phyloP scores from a whole-genome alignment of 768 basidiomycete genomes.

The Boletus vermiculosoides region DNA sequence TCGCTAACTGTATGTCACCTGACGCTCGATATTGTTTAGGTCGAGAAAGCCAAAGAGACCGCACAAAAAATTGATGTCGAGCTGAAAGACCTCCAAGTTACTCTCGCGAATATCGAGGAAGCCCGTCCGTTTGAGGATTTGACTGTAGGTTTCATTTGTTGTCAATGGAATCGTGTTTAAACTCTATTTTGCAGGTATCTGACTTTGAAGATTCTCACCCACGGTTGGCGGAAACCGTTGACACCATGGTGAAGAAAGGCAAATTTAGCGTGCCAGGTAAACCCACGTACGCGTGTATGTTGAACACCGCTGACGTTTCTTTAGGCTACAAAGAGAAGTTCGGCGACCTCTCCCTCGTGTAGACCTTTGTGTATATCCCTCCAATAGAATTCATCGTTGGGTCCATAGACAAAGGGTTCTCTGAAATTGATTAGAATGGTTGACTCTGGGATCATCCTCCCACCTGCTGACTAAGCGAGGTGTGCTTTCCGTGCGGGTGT shows the following conservation, averaged over 20 bases:
- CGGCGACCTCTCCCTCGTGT: constrained; percentile 91
- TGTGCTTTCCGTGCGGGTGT: too few relatives aligned
- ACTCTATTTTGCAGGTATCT: constrained; percentile 54
- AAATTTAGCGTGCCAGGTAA: constrained; percentile 97
- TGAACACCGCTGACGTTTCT: constrained; percentile 3
- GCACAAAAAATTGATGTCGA: constrained; percentile 88
- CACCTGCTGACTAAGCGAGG: constrained; percentile 25
- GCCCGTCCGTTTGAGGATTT: constrained; percentile 97
- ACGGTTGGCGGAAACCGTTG: constrained; percentile 84
- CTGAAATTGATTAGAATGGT: background rate
- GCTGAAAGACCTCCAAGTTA: constrained; percentile 86
- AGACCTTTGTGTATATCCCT: constrained; percentile 36
- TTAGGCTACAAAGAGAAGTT: constrained; percentile 94
- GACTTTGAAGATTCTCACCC: constrained; percentile 94
- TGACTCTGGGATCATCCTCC: background rate
- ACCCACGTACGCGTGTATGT: constrained; percentile 4
- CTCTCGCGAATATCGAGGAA: constrained; percentile 95
- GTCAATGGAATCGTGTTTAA: background rate
- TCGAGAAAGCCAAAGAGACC: constrained; percentile 87
- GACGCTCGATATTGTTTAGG: constrained; percentile 42
- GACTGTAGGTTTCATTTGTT: constrained; percentile 57
- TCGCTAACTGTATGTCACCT: constrained; percentile 1
- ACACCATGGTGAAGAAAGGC: constrained; percentile 95
- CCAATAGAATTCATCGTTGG: constrained; percentile 19
- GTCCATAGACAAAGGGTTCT: background rate